These are phyloP conservation scores for Cladosporium sp. DNA, from an alignment of 2,329 filamentous ascomycete species.

Conservation along the genomic window DNA sequence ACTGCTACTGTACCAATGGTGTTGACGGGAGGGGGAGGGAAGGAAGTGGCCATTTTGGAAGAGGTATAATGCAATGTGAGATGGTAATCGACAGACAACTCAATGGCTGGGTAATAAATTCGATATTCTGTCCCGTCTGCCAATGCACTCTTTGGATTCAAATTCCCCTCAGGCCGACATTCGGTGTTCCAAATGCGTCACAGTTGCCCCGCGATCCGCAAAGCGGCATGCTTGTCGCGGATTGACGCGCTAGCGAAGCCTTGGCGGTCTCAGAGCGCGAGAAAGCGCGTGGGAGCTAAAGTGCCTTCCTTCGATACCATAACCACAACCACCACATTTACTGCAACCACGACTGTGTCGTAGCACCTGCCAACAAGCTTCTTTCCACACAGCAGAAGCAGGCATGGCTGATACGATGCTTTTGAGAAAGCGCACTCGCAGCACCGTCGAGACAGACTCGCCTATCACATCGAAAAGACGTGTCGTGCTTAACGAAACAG, in stretches of 20 bases:
- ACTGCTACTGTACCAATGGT: constrained; percentile 57
- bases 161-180: neutral
- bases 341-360: too few relatives aligned
- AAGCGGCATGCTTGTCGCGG: neutral
- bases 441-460: constrained; percentile 29
- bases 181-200: neutral
- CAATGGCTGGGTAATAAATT: neutral
- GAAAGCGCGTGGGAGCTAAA: neutral
- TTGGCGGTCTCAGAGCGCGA: neutral
- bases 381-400: neutral
- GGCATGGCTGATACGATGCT: constrained; percentile 19
- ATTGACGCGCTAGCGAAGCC: too few relatives aligned
- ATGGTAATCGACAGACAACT: too few relatives aligned
- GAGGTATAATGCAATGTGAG: neutral
- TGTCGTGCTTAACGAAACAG: constrained; percentile 47
- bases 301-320: neutral
- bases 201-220: neutral
- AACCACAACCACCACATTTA: neutral
- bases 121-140: neutral
- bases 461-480: constrained; percentile 33
- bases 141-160: neutral
- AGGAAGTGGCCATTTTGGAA: constrained; percentile 37
- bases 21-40: constrained; percentile 72
- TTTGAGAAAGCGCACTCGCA: constrained; percentile 47
- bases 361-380: neutral